Evolutionary conservation across 2,329 filamentous ascomycete species (phyloP), one percentile per base, ranked within the genome.

Genomic region (Aspergillus sp.): DNA sequence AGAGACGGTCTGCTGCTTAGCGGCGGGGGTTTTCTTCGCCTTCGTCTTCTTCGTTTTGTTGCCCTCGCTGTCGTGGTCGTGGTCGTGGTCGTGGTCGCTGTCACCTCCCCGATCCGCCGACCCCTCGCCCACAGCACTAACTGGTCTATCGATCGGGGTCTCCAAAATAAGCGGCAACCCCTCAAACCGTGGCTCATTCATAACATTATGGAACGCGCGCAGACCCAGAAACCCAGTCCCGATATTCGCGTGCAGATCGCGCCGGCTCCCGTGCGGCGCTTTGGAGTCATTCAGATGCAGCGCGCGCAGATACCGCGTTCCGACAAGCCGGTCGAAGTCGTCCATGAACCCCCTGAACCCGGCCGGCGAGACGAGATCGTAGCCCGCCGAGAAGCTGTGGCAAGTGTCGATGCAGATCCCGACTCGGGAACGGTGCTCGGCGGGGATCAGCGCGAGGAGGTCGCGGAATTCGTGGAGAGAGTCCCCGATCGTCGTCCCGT

Each of bases 371-470:
- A 86, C 76, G 19, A 98, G 62, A 57, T 98, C 91, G 56, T 96
- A 91, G 4, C 91, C 91, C 0, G 85, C 88, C 0, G 89, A 89
- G 58, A 96, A 96, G 37, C 86, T 79, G 60, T 98, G 91, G 62
- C 91, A 98, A 0, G 91, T 98, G 57, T 98, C 91, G 35, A 98
- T 77, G 59, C 91, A 98, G 12, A 98, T 86, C 28, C 89, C 91
- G 2, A 98, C 80, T 19, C 91, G 78, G 26, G 67, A 58, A 63
- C 94, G 93, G 57, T 93, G 77, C 14, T 86, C 73, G n/a, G 56
- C 42, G 0, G 63, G 61, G 15, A 96, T 75, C 6, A 78, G 68
- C 10, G 72, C 72, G 45, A 98, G 93, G 42, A 95, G 84, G 49
- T 86, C 82, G 8, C 80, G 72, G 29, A 98, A 71, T 49, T 98